Evolutionary conservation across 441 rosid species (phyloP).

Genomic region (Oxalis stricta): DNA sequence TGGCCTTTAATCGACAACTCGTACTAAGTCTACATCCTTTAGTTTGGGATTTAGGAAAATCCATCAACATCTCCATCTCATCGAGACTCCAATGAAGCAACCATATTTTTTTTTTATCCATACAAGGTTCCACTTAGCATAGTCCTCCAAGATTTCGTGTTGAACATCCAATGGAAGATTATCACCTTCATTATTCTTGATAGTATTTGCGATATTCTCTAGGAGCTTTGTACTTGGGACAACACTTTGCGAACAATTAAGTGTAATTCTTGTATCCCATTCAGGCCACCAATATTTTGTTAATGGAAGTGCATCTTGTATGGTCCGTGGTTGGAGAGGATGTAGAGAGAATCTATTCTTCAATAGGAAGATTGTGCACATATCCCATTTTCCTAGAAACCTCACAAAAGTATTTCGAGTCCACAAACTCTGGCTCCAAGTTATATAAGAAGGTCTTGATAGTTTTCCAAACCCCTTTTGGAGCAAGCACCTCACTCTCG

Average conservation of each 20-base stretch:
- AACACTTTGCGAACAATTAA: constrained; percentile 64
- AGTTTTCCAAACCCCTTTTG: constrained; percentile 79
- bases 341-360: constrained; percentile 44
- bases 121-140: constrained; percentile 78
- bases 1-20: constrained; percentile 62
- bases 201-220: constrained; percentile 45
- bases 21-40: constrained; percentile 81
- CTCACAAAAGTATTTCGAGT: constrained; percentile 68
- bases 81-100: constrained; percentile 84
- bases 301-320: constrained; percentile 63
- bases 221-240: constrained; percentile 54
- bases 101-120: constrained; percentile 86
- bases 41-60: constrained; percentile 82
- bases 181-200: constrained; percentile 33
- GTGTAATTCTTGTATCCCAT: constrained; percentile 63
- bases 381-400: constrained; percentile 89
- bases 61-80: constrained; percentile 78
- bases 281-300: constrained; percentile 80
- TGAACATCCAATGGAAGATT: constrained; percentile 42
- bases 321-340: constrained; percentile 54
- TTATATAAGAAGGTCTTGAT: constrained; percentile 53
- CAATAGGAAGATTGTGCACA: constrained; percentile 65
- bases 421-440: constrained; percentile 71
- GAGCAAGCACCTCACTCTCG: constrained; percentile 85
- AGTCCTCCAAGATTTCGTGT: constrained; percentile 40